Base-by-base conservation (phyloP, 345 rosid species). In the Syzygium aromaticum region DNA sequence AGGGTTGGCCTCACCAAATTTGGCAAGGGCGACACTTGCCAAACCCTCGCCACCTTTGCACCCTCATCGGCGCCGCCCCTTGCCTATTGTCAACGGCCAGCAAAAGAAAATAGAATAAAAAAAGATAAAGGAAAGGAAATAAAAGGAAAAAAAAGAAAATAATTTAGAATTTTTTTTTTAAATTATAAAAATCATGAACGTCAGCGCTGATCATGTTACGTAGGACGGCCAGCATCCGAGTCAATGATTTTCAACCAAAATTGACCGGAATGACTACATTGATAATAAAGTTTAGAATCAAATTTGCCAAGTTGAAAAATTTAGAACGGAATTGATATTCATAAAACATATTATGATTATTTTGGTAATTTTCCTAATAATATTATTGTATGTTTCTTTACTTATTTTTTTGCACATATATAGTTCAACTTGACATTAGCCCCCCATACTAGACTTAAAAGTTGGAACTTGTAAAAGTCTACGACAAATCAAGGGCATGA, bases 81-180 rank as follows among this genome's bases (percentile, higher is more conserved):
- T 0, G 15, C 28, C 0, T 25, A 57, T 57, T n/a, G 28, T 25
- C 3, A 0, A 1, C 12, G 25, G 9, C 9, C 13, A 0, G 59
- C 23, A n/a, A 57, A 23, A 13, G 15, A 14, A 57, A 57, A 57
- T 11, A 25, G 1, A 25, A 40, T 40, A 40, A 40, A 40, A 40
- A 43, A 43, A 43, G 7, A 43, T 6, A 6, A 43, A 43, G 46
- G 46, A 43, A 43, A 43, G 46, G 46, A 43, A 43, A 43, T 7
- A 6, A 43, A 1, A 27, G 28, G 13, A 12, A 59, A 59, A 59
- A 59, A 27, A 27, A 0, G 5, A 59, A 1, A 0, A 2, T 57
- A 43, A 43, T 56, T 10, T 3, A 23, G 61, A 56, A 23, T 0
- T 3, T 23, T 16, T 23, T 22, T 0, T 0, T 9, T 9, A 56